Conservation (phyloP, 345 rosid genomes). For the Gossypium anomalum region DNA sequence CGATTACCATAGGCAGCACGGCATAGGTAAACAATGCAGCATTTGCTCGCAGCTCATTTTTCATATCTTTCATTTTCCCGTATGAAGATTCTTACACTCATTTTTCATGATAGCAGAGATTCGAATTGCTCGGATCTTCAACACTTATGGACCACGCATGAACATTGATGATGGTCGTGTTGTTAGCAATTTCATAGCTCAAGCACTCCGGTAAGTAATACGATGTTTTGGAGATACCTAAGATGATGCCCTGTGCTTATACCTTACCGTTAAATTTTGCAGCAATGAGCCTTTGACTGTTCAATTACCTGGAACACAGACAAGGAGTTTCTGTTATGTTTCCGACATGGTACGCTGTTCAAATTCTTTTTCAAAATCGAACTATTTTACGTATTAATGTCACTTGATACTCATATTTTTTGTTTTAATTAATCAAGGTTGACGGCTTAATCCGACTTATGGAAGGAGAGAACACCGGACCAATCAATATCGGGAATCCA, state of each 20-base stretch:
- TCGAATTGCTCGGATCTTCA: slow-evolving; percentile 84
- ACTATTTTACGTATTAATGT: background rate
- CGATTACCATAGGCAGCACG: slow-evolving; percentile 93
- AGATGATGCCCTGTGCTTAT: background rate
- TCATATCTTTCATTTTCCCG: background rate
- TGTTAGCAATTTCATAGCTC: slow-evolving; percentile 96
- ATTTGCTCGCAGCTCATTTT: background rate
- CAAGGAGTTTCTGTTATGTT: slow-evolving; percentile 93
- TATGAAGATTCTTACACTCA: background rate
- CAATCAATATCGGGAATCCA: slow-evolving; percentile 90
- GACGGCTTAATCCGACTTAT: slow-evolving; percentile 85
- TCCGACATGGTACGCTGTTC: slow-evolving; percentile 73
- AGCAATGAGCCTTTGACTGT: slow-evolving; percentile 86
- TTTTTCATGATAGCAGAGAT: slow-evolving; percentile 42
- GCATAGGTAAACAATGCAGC: slow-evolving; percentile 50
- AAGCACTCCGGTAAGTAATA: slow-evolving; percentile 66
- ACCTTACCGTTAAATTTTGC: slow-evolving; percentile 12
- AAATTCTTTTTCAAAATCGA: background rate
- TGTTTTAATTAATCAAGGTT: slow-evolving; percentile 43
- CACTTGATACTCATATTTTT: background rate
- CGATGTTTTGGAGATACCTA: background rate
- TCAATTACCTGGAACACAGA: slow-evolving; percentile 94
- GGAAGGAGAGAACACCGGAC: slow-evolving; percentile 94
- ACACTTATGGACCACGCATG: slow-evolving; percentile 97
- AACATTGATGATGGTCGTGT: slow-evolving; percentile 96